Percentiles rank a stretch among this genome's conserved stretches.
These are phyloP conservation scores for Canariomyces notabilis DNA, from an alignment of 2,329 filamentous ascomycete species.

Conservation along the genomic window DNA sequence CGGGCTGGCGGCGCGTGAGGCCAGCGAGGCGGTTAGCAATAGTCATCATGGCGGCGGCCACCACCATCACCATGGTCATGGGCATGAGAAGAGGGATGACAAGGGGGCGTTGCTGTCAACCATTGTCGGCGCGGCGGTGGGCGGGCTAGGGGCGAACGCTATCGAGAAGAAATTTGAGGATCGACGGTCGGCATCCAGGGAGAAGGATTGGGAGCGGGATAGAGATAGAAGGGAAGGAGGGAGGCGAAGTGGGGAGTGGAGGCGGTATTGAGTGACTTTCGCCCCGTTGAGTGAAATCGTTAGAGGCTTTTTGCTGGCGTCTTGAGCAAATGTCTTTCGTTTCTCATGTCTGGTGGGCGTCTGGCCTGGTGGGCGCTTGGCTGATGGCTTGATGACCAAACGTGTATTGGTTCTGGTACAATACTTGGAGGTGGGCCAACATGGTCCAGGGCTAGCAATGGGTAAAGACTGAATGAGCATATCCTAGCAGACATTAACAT, in stretches of 20 bases:
- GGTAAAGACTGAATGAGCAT: neutral
- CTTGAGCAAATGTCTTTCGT: too few species aligned
- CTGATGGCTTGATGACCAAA: too few species aligned
- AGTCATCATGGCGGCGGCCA: neutral
- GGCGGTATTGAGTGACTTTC: neutral
- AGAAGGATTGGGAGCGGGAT: constrained; percentile 31
- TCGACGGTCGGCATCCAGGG: constrained; percentile 32
- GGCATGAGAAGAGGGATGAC: constrained; percentile 29
- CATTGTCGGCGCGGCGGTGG: constrained; percentile 50
- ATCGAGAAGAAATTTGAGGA: constrained; percentile 37
- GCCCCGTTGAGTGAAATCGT: too few species aligned
- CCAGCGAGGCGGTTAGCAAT: constrained; percentile 33
- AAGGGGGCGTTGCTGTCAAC: constrained; percentile 40
- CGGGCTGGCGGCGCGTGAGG: constrained; percentile 48
- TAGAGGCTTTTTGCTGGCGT: too few species aligned
- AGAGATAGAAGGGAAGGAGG: neutral
- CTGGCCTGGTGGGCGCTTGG: too few species aligned
- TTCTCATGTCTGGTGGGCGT: too few species aligned
- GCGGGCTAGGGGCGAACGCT: constrained; percentile 50
- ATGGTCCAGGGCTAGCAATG: neutral
- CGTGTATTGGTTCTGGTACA: too few species aligned
- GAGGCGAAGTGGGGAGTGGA: constrained; percentile 1
- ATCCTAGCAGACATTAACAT: constrained; percentile 6
- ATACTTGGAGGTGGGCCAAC: too few species aligned
- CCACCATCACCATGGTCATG: constrained; percentile 5